phyloP scores from a whole-genome alignment of 208 protist species.

The Acanthamoeba divionensis region DNA sequence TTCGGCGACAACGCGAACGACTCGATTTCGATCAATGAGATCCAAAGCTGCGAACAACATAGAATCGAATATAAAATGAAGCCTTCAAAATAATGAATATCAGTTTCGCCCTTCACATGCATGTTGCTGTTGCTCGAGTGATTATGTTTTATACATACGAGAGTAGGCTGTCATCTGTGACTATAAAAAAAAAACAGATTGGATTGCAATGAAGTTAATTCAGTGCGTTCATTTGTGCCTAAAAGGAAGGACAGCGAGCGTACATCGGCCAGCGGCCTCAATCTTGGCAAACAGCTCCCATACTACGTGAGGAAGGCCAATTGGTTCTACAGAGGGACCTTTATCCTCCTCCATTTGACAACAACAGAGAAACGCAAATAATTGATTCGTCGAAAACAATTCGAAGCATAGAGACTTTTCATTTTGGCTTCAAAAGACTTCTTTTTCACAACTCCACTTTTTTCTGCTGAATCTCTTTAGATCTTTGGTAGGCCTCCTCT shows the following conservation, averaged over 20 bases:
- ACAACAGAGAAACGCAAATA: too few relatives aligned
- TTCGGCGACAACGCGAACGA: conserved; percentile 25
- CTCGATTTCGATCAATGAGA: conserved; percentile 44
- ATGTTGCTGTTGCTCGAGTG: neutral
- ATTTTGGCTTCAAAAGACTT: too few relatives aligned
- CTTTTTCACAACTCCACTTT: neutral
- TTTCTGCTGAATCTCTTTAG: neutral
- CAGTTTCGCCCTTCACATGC: neutral
- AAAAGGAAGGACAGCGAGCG: neutral
- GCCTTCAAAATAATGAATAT: neutral
- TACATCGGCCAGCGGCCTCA: conserved; percentile 10
- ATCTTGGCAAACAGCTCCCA: conserved; percentile 5
- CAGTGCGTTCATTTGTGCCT: neutral
- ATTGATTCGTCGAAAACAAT: too few relatives aligned
- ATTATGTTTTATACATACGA: neutral
- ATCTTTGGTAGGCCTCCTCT: conserved; percentile 41
- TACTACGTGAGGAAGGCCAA: too few relatives aligned
- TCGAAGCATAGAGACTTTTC: too few relatives aligned
- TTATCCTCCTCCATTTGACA: too few relatives aligned
- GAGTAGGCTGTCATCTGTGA: neutral
- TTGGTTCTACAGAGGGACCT: too few relatives aligned
- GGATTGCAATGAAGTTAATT: neutral
- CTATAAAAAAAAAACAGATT: neutral
- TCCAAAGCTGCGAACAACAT: conserved; percentile 36
- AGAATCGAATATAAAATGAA: conserved; percentile 32